Evolutionary conservation across 805 yeast species (phyloP).

Genomic region (Yarrowia yakushimensis): DNA sequence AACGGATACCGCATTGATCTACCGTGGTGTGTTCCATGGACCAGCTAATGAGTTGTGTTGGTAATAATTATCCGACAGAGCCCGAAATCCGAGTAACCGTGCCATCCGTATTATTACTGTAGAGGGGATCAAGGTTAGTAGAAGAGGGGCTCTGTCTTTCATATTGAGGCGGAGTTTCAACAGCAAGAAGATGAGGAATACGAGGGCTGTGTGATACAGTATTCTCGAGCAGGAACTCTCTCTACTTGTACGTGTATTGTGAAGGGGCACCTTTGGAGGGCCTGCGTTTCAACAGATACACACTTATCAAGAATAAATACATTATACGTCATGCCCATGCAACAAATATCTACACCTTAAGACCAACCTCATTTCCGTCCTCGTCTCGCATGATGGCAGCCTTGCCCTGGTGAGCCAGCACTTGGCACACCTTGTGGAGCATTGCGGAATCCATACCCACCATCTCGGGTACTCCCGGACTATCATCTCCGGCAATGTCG

Average conservation of each 20-base stretch:
- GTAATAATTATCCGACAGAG: background rate
- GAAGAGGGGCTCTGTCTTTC: background rate
- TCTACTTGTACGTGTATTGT: too few relatives aligned
- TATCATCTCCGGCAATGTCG: constrained; percentile 69
- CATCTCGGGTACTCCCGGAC: constrained; percentile 51
- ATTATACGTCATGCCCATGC: background rate
- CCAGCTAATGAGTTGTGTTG: background rate
- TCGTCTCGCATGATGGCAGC: constrained; percentile 72
- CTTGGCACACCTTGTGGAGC: constrained; percentile 52
- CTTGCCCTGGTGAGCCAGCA: constrained; percentile 61
- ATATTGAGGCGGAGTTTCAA: too few relatives aligned
- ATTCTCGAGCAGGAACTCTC: too few relatives aligned
- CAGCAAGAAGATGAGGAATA: too few relatives aligned
- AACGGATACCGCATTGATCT: background rate
- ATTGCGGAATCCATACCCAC: constrained; percentile 57
- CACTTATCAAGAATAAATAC: background rate
- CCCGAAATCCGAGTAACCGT: background rate
- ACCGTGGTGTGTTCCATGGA: background rate
- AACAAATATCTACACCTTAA: constrained; percentile 45
- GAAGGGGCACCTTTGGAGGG: too few relatives aligned
- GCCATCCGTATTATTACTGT: background rate
- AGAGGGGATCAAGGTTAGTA: too few relatives aligned
- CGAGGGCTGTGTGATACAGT: too few relatives aligned
- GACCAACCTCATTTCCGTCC: constrained; percentile 61
- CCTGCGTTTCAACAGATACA: too few relatives aligned